These are phyloP conservation scores for Selaginella tamariscina DNA, from an alignment of 75 land plant species.

Conservation along the genomic window DNA sequence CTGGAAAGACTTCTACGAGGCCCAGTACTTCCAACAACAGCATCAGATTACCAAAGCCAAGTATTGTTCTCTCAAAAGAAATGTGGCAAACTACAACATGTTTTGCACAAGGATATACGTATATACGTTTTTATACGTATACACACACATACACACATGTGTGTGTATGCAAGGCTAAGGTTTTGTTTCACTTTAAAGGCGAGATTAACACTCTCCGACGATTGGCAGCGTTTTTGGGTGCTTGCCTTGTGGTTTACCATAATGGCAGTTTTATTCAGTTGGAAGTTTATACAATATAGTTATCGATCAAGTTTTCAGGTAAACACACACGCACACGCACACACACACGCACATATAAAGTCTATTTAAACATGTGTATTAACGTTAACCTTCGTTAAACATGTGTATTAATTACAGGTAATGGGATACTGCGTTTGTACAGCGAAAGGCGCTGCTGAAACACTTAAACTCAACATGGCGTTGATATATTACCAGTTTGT, in stretches of 20 bases:
- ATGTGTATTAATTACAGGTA: no score
- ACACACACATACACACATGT: no score
- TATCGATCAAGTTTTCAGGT: not conserved
- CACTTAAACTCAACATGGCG: constrained; percentile 7
- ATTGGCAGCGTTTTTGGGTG: constrained; percentile 10
- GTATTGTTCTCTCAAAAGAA: no score
- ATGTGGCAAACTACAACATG: no score
- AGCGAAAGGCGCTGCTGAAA: constrained; percentile 12
- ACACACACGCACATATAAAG: no score
- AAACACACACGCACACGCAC: no score
- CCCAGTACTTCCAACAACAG: not conserved
- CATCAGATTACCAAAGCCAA: not conserved
- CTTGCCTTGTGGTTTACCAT: constrained; percentile 7
- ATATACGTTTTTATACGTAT: no score
- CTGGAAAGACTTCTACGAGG: constrained; percentile 3
- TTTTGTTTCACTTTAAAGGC: no score
- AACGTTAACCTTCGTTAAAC: no score
- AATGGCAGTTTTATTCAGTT: constrained; percentile 6
- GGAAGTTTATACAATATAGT: constrained; percentile 12
- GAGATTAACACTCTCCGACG: not conserved
- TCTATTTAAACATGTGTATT: no score
- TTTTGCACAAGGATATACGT: no score
- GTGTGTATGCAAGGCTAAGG: no score
- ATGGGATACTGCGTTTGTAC: constrained; percentile 11
- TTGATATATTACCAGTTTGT: constrained; percentile 1